Percentiles rank a stretch among this genome's conserved stretches.
Evolutionary conservation across 371 early-diverging fungal genomes (phyloP).

Genomic region (Basidiobolus meristosporus): DNA sequence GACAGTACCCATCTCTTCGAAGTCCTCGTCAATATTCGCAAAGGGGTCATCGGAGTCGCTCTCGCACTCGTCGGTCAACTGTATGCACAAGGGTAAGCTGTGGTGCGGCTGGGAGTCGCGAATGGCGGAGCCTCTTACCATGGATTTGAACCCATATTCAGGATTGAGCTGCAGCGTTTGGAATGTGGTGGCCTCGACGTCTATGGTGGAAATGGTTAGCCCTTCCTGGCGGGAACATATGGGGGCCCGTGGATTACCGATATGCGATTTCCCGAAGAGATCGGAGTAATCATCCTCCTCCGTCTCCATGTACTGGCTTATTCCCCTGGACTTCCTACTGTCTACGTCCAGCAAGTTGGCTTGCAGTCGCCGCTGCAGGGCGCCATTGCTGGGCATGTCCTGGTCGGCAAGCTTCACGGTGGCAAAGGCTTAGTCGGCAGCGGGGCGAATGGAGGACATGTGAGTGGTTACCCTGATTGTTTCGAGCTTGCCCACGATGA

Average conservation of each 20-base stretch:
- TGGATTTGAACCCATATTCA: neutral
- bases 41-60: slow-evolving; percentile 26
- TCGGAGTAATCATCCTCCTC: slow-evolving; percentile 14
- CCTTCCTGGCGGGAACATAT: neutral
- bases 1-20: slow-evolving; percentile 12
- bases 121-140: neutral
- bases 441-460: neutral
- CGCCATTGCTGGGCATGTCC: slow-evolving; percentile 5
- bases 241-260: neutral
- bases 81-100: neutral
- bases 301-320: slow-evolving; percentile 10
- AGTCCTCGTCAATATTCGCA: slow-evolving; percentile 18
- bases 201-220: neutral
- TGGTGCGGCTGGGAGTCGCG: neutral
- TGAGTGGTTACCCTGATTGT: neutral
- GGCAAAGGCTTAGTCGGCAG: neutral
- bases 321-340: slow-evolving; percentile 7
- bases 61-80: neutral
- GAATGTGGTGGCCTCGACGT: neutral
- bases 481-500: neutral
- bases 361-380: slow-evolving; percentile 1
- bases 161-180: neutral
- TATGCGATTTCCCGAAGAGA: slow-evolving; percentile 6
- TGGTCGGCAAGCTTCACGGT: neutral
- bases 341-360: slow-evolving; percentile 6